These are phyloP conservation scores for Elsinoe australis DNA, from an alignment of 2,329 filamentous ascomycete species.

Conservation along the genomic window DNA sequence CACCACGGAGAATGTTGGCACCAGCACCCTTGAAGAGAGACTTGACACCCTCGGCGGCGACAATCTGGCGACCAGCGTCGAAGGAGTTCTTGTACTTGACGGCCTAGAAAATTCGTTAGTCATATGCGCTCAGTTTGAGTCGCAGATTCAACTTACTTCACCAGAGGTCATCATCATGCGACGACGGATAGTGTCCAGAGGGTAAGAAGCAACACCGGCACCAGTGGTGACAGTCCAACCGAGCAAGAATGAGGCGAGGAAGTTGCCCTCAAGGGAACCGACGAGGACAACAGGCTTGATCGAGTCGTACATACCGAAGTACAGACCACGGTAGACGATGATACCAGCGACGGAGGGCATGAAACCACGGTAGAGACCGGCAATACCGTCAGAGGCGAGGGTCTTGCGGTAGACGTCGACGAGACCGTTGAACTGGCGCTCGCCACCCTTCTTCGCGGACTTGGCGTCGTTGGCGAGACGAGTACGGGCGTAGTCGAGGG, in stretches of 20 bases:
- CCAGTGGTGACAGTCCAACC: conserved; percentile 99
- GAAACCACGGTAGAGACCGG: conserved; percentile 99
- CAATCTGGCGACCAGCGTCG: conserved; percentile 91
- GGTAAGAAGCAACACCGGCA: conserved; percentile 99
- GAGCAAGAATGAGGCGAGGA: conserved; percentile 97
- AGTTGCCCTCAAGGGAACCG: conserved; percentile 90
- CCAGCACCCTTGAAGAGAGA: conserved; percentile 99
- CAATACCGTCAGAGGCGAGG: conserved; percentile 94
- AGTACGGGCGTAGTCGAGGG: conserved; percentile 99
- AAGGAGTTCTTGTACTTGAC: conserved; percentile 99
- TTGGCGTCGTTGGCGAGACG: conserved; percentile 99
- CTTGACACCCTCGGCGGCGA: conserved; percentile 94
- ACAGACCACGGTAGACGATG: conserved; percentile 99
- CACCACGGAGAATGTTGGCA: conserved; percentile 99
- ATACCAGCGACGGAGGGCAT: conserved; percentile 99
- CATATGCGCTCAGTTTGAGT: conserved; percentile 7
- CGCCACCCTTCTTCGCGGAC: conserved; percentile 93
- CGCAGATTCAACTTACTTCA: conserved; percentile 45
- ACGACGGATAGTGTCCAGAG: conserved; percentile 99
- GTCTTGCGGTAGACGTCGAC: conserved; percentile 99
- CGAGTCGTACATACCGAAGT: conserved; percentile 99
- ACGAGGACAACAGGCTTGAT: conserved; percentile 97
- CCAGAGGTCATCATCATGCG: conserved; percentile 99
- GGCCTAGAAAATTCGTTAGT: conserved; percentile 67
- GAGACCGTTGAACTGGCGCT: conserved; percentile 99